A percentile compares a stretch with the other conserved stretches of the same genome.
Conservation (phyloP, 805 yeast genomes). For the Ascoidea rubescens region DNA sequence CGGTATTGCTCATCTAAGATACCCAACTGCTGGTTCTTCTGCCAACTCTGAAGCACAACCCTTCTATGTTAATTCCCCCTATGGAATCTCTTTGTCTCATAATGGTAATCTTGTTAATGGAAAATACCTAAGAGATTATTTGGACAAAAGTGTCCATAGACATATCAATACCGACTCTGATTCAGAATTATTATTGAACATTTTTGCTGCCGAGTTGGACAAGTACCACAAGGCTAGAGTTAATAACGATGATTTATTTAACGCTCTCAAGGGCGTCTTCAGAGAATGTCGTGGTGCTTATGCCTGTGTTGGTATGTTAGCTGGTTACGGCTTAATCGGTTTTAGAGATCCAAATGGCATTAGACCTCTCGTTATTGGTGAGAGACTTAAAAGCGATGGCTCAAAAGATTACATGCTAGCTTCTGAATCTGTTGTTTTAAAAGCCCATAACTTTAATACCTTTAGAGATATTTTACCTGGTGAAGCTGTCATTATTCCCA, state of each 20-base stretch:
- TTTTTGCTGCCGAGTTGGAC: conserved; percentile 86
- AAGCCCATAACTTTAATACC: conserved; percentile 74
- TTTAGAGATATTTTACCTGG: conserved; percentile 86
- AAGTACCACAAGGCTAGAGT: conserved; percentile 88
- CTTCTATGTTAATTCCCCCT: conserved; percentile 93
- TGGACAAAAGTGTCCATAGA: conserved; percentile 91
- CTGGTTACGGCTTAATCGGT: conserved; percentile 91
- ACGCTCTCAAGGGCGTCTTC: conserved; percentile 75
- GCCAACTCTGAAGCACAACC: conserved; percentile 98
- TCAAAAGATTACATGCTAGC: conserved; percentile 84
- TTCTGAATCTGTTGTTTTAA: conserved; percentile 86
- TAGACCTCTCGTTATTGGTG: conserved; percentile 82
- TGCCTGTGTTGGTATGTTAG: conserved; percentile 88
- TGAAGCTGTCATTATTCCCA: conserved; percentile 89
- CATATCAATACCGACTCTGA: conserved; percentile 97
- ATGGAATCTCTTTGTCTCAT: conserved; percentile 82
- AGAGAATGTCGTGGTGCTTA: conserved; percentile 86
- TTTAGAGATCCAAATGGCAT: conserved; percentile 97
- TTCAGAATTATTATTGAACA: conserved; percentile 77
- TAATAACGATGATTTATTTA: conserved; percentile 76
- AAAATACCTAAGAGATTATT: conserved; percentile 53
- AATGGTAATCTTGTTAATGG: conserved; percentile 94
- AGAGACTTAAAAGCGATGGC: conserved; percentile 58
- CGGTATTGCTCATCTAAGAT: conserved; percentile 91
- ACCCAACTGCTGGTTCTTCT: conserved; percentile 95